These are phyloP conservation scores for Moesziomyces parantarcticus DNA, from an alignment of 1,284 basidiomycete genomes.

Conservation along the genomic window DNA sequence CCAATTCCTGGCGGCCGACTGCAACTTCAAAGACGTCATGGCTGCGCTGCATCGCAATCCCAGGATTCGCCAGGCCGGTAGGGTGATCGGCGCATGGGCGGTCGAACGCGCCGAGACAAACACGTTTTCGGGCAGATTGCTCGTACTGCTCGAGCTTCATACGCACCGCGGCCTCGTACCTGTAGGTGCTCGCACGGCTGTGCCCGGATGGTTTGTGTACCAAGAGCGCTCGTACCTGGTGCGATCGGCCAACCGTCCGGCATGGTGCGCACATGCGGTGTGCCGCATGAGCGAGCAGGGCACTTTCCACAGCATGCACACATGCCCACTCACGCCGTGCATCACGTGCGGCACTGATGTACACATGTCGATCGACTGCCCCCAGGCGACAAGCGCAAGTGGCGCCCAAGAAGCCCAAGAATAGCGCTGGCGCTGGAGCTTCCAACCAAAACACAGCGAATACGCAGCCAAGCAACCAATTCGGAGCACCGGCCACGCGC, in stretches of 20 bases:
- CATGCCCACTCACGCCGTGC: slow-evolving; percentile 20
- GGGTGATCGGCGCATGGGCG: slow-evolving; percentile 26
- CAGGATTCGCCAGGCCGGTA: slow-evolving; percentile 14
- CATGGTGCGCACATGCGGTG: slow-evolving; percentile 20
- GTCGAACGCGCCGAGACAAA: slow-evolving; percentile 6
- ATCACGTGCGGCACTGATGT: slow-evolving; percentile 13
- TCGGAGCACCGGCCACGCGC: too few species aligned
- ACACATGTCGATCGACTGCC: slow-evolving; percentile 23
- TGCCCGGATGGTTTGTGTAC: slow-evolving; percentile 36
- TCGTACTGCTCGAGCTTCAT: slow-evolving; percentile 30
- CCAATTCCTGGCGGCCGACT: slow-evolving; percentile 24
- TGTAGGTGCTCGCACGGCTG: slow-evolving; percentile 9
- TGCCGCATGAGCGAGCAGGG: slow-evolving; percentile 20
- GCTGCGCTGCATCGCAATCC: not conserved
- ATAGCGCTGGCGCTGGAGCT: not conserved
- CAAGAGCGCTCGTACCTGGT: slow-evolving; percentile 28
- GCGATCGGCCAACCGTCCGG: slow-evolving; percentile 21
- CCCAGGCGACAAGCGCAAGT: slow-evolving; percentile 16
- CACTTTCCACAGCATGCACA: slow-evolving; percentile 29
- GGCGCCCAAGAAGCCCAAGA: slow-evolving; percentile 25
- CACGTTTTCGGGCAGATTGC: slow-evolving; percentile 24
- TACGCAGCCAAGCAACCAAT: too few species aligned
- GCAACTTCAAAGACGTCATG: slow-evolving; percentile 2
- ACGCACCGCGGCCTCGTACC: slow-evolving; percentile 6
- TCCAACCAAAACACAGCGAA: too few species aligned